Base-by-base conservation (phyloP, 1,284 basidiomycete species). In the Cystobasidium slooffiae region DNA sequence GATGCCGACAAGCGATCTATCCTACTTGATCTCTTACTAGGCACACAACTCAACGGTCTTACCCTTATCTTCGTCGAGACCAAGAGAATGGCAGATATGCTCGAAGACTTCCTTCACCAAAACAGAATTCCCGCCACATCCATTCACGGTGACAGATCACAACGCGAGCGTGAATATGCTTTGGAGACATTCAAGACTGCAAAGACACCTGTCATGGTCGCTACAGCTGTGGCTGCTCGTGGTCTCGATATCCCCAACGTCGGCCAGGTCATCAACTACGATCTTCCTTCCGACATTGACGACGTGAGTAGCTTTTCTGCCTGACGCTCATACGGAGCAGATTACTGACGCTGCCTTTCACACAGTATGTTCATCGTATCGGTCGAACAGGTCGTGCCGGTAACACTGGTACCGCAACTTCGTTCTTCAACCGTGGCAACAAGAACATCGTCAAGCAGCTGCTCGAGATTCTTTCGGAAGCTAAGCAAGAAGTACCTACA, bases 181-280 rank as follows among this genome's bases (percentile, higher is more conserved):
- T 86, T 99, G 56, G 90, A 94, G 82, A 96, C 94, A 18, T 99
- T 99, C 92, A 90, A 92, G 76, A 90, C 89, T 31, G 96, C 95
- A 41, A 90, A 92, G 77, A 97, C 95, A 0, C 96, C 96, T 64
- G 92, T 99, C 84, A 88, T 99, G 82, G 96, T 99, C 76, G 96
- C 96, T 61, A 99, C 97, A 39, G 97, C 96, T 70, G 97, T 99
- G 75, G 96, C 96, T 66, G 96, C 97, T 75, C 94, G 97, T 87
- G 96, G 96, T 83, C 89, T 99, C 80, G 96, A 99, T 86, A 99
- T 99, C 80, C 97, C 97, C 79, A 97, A 99, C 84, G 96, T 99
- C 81, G 97, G 93, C 41, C 97, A 99, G 83, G 96, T 99, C 80
- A 87, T 99, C 85, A 96, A 96, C 84, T 99, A 97, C 84, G 97